These are phyloP conservation scores for Aspergillus asperescens DNA, from an alignment of 495 filamentous ascomycete genomes.

Conservation along the genomic window DNA sequence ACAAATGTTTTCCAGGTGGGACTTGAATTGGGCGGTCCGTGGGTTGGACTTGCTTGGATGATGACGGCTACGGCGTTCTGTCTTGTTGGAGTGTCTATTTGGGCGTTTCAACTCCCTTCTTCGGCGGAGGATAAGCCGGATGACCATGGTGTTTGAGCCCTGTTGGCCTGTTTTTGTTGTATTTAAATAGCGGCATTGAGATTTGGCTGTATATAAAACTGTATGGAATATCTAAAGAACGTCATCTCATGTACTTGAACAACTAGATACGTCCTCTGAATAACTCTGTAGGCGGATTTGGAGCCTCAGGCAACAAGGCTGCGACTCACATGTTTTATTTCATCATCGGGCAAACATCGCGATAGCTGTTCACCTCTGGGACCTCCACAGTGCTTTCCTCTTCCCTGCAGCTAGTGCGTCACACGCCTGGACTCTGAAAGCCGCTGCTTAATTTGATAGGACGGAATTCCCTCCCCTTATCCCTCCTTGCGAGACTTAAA, in stretches of 20 bases:
- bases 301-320: conserved; percentile 11
- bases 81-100: conserved; percentile 36
- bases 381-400: neutral
- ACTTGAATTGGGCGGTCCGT: conserved; percentile 42
- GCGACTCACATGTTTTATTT: conserved; percentile 10
- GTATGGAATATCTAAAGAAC: no score
- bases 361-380: neutral
- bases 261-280: neutral
- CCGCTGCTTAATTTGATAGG: neutral
- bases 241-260: no score
- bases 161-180: neutral
- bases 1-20: conserved; percentile 51
- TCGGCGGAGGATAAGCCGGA: conserved; percentile 5
- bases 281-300: neutral
- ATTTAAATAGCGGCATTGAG: neutral
- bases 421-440: neutral
- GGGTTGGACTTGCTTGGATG: conserved; percentile 53
- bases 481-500: no score
- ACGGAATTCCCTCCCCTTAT: no score
- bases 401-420: no score
- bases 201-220: neutral
- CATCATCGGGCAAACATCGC: neutral
- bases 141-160: conserved; percentile 1
- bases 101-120: conserved; percentile 34
- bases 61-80: conserved; percentile 42